Conservation (phyloP, 2,329 filamentous ascomycete species). For the Hymenoscyphus occultus region DNA sequence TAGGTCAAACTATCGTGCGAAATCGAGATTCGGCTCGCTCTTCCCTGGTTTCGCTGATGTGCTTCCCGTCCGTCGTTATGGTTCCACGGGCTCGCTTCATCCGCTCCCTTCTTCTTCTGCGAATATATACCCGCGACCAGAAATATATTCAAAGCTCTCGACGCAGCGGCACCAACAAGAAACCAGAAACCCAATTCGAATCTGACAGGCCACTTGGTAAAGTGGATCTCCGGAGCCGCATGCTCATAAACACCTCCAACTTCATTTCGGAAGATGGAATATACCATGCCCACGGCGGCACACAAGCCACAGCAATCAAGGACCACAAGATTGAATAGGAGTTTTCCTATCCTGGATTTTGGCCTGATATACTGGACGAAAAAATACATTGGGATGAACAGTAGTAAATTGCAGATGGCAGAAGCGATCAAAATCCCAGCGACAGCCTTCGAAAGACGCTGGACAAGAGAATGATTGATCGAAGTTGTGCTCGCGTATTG, state of each 20-base stretch:
- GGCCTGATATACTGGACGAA: not conserved
- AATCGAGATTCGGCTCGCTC: not conserved
- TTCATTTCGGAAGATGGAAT: conserved; percentile 8
- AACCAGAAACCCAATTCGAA: conserved; percentile 7
- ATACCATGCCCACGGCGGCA: conserved; percentile 5
- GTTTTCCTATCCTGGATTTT: not conserved
- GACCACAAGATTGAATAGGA: not conserved
- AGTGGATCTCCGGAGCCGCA: not conserved
- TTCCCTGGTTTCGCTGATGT: not conserved
- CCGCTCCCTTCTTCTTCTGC: not conserved
- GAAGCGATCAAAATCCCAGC: not conserved
- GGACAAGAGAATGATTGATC: not conserved
- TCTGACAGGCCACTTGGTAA: conserved; percentile 4
- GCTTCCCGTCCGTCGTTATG: not conserved
- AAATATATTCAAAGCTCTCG: not conserved
- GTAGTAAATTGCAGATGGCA: not conserved
- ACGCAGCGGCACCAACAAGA: conserved; percentile 6
- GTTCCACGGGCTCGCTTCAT: too few relatives aligned
- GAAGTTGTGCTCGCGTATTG: not conserved
- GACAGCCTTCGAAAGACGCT: not conserved
- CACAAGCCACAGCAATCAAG: conserved; percentile 6
- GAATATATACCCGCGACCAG: not conserved
- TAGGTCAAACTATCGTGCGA: not conserved
- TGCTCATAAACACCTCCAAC: not conserved
- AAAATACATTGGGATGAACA: not conserved